phyloP scores from a whole-genome alignment of 2,329 filamentous ascomycete genomes.

The Clonostachys solani region DNA sequence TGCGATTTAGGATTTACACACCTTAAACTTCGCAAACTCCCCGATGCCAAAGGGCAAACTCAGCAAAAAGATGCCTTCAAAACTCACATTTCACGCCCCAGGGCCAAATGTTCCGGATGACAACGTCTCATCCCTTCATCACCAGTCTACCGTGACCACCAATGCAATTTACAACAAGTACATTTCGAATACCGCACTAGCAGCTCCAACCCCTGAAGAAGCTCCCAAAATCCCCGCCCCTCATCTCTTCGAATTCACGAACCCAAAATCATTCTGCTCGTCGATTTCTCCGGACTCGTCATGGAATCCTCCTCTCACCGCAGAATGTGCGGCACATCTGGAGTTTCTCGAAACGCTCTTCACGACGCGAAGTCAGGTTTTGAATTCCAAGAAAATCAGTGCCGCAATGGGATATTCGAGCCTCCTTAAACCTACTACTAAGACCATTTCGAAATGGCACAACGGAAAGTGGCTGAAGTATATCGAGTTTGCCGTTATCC shows the following conservation, averaged over 20 bases:
- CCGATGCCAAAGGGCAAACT: too few relatives aligned
- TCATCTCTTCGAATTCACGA: neutral
- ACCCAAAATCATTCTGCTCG: neutral
- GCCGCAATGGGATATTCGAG: conserved; percentile 10
- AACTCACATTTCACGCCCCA: too few relatives aligned
- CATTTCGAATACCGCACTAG: too few relatives aligned
- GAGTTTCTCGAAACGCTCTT: conserved; percentile 56
- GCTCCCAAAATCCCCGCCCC: neutral
- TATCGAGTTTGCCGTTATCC: conserved; percentile 16
- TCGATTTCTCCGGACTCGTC: neutral
- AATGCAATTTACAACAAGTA: too few relatives aligned
- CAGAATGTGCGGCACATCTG: conserved; percentile 49
- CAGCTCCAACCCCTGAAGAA: too few relatives aligned
- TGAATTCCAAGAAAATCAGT: conserved; percentile 11
- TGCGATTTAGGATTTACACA: too few relatives aligned
- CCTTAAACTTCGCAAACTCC: too few relatives aligned
- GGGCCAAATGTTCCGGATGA: too few relatives aligned
- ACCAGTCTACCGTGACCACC: too few relatives aligned
- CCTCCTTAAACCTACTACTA: neutral
- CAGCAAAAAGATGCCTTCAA: too few relatives aligned
- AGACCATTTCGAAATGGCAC: neutral
- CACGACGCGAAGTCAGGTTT: conserved; percentile 33
- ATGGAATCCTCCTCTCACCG: conserved; percentile 6
- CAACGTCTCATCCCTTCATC: too few relatives aligned
- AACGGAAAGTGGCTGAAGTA: conserved; percentile 13